Conservation (phyloP, 2,329 filamentous ascomycete species). For the Aspergillus ochraceus region DNA sequence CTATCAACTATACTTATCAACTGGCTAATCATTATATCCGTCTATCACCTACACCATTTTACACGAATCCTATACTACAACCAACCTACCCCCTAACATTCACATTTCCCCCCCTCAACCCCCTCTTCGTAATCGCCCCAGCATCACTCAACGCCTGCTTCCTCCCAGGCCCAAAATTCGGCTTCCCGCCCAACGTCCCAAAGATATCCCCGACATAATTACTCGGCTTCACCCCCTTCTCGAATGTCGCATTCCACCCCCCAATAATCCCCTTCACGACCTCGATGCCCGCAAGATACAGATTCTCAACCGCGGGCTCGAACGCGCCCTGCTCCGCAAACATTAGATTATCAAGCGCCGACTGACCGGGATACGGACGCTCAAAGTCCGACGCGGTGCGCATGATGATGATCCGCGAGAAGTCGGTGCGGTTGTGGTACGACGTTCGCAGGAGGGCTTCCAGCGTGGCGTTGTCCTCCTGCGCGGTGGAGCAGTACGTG, state of each 20-base stretch:
- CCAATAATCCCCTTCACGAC: conserved; percentile 64
- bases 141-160: neutral
- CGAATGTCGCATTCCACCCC: conserved; percentile 62
- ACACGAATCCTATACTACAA: too few species aligned
- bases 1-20: too few species aligned
- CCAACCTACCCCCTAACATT: too few species aligned
- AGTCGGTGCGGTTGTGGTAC: conserved; percentile 61
- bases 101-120: too few species aligned
- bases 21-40: too few species aligned
- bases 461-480: conserved; percentile 71
- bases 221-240: conserved; percentile 54
- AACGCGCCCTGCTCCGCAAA: conserved; percentile 64
- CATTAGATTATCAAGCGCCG: conserved; percentile 60
- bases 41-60: too few species aligned
- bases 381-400: conserved; percentile 72
- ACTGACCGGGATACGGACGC: conserved; percentile 60
- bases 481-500: conserved; percentile 68
- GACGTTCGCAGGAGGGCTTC: conserved; percentile 64
- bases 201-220: conserved; percentile 75
- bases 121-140: conserved; percentile 1
- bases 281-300: conserved; percentile 65
- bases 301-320: conserved; percentile 62
- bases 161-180: conserved; percentile 58
- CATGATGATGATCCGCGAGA: conserved; percentile 66
- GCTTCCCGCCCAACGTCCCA: conserved; percentile 64